These are phyloP conservation scores for Marchantia paleacea DNA, from an alignment of 225 moss, liverwort and hornwort genomes.

Conservation along the genomic window DNA sequence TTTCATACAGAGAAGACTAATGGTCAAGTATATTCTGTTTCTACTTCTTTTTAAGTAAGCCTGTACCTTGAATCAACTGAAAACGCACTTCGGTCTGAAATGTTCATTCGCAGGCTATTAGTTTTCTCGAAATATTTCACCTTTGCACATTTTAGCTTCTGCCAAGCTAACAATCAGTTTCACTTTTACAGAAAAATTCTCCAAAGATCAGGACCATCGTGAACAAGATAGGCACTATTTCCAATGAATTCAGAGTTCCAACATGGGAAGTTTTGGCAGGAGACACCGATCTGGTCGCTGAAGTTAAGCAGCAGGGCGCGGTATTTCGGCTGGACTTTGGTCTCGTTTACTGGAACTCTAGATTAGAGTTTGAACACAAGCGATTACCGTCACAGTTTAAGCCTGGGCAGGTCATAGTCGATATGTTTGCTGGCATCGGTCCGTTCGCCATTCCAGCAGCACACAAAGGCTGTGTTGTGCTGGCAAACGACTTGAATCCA, in stretches of 20 bases:
- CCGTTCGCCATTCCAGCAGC: constrained; percentile 96
- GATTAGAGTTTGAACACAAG: constrained; percentile 92
- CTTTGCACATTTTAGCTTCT: too few species aligned
- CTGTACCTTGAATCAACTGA: too few species aligned
- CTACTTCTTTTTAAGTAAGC: too few species aligned
- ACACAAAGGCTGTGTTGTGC: constrained; percentile 73
- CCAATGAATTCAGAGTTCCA: constrained; percentile 92
- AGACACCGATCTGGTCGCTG: constrained; percentile 65
- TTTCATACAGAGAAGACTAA: too few species aligned
- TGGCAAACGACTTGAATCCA: constrained; percentile 94
- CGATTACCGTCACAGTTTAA: constrained; percentile 69
- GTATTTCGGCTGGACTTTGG: constrained; percentile 83
- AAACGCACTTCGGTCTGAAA: too few species aligned
- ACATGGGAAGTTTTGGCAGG: constrained; percentile 95
- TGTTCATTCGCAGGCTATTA: not conserved
- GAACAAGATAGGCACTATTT: constrained; percentile 93
- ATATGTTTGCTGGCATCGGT: constrained; percentile 98
- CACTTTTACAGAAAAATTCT: constrained; percentile 68
- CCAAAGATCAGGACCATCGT: constrained; percentile 86
- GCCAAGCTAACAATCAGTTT: not conserved
- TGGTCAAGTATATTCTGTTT: too few species aligned
- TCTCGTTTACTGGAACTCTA: constrained; percentile 92
- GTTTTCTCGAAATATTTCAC: not conserved
- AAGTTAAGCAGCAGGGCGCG: constrained; percentile 86
- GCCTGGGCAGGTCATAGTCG: constrained; percentile 75